phyloP scores from a whole-genome alignment of 495 filamentous ascomycete genomes.

The Chaetomidium leptoderma region DNA sequence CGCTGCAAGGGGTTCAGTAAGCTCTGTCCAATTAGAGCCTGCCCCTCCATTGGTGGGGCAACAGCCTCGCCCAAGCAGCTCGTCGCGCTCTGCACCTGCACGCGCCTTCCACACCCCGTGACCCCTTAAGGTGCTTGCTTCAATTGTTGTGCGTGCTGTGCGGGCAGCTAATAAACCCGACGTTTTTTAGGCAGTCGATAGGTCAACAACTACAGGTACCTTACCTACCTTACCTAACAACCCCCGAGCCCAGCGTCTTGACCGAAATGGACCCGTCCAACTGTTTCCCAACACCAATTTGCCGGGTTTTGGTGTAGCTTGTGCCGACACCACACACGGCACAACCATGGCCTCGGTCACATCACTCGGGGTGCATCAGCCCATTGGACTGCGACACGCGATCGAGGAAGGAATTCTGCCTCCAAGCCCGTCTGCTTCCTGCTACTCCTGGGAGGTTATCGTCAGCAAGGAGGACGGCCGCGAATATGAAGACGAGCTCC shows the following conservation, averaged over 20 bases:
- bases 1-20: constrained; percentile 14
- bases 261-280: constrained; percentile 4
- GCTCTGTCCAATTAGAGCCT: constrained; percentile 26
- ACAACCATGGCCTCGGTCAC: constrained; percentile 73
- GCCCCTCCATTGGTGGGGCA: constrained; percentile 20
- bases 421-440: constrained; percentile 57
- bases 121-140: not conserved
- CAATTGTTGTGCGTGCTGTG: not conserved
- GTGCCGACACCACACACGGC: constrained; percentile 5
- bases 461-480: constrained; percentile 43
- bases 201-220: no score
- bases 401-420: constrained; percentile 76
- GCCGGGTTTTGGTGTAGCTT: constrained; percentile 11
- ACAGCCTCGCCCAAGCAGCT: constrained; percentile 6
- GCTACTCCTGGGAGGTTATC: constrained; percentile 66
- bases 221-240: no score
- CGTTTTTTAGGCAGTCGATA: no score
- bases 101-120: constrained; percentile 8
- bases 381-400: constrained; percentile 75
- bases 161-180: not conserved
- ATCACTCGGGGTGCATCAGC: constrained; percentile 84
- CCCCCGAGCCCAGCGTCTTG: no score
- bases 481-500: constrained; percentile 72
- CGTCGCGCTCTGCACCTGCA: constrained; percentile 12
- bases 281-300: not conserved